Evolutionary conservation across 2,329 filamentous ascomycete species (phyloP).

Genomic region (Neofusicoccum laricinum): DNA sequence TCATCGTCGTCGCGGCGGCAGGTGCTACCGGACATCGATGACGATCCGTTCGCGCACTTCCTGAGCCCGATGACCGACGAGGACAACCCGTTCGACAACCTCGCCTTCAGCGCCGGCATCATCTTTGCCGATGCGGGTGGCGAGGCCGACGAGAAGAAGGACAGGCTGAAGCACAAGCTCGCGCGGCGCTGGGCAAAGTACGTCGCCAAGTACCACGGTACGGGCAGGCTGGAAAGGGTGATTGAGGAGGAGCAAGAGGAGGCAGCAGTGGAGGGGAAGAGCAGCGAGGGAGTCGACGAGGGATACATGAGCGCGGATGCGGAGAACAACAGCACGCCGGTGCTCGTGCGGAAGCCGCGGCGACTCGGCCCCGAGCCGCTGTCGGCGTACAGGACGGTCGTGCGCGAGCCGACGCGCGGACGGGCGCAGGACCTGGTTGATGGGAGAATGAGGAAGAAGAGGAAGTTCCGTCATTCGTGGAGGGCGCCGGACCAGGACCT

Average conservation of each 20-base stretch:
- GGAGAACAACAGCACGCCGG: not conserved
- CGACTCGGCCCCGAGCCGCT: not conserved
- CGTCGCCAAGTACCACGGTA: slow-evolving; percentile 33
- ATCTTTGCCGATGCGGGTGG: slow-evolving; percentile 28
- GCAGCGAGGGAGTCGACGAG: slow-evolving; percentile 18
- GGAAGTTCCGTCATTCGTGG: slow-evolving; percentile 36
- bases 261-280: slow-evolving; percentile 29
- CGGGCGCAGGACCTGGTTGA: slow-evolving; percentile 35
- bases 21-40: slow-evolving; percentile 39
- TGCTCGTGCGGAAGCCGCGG: not conserved
- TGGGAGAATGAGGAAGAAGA: slow-evolving; percentile 22
- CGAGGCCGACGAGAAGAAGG: slow-evolving; percentile 24
- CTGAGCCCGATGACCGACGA: slow-evolving; percentile 41
- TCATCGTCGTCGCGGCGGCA: not conserved
- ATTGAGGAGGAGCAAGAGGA: not conserved
- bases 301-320: slow-evolving; percentile 15
- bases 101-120: slow-evolving; percentile 40
- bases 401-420: slow-evolving; percentile 34
- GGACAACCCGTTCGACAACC: slow-evolving; percentile 27
- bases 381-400: slow-evolving; percentile 21
- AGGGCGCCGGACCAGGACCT: slow-evolving; percentile 40
- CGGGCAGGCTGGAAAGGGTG: slow-evolving; percentile 13
- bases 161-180: slow-evolving; percentile 38
- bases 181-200: slow-evolving; percentile 41
- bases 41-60: slow-evolving; percentile 44